Base-by-base conservation (phyloP, 129 eudicot genomes). In the Arctium minus region DNA sequence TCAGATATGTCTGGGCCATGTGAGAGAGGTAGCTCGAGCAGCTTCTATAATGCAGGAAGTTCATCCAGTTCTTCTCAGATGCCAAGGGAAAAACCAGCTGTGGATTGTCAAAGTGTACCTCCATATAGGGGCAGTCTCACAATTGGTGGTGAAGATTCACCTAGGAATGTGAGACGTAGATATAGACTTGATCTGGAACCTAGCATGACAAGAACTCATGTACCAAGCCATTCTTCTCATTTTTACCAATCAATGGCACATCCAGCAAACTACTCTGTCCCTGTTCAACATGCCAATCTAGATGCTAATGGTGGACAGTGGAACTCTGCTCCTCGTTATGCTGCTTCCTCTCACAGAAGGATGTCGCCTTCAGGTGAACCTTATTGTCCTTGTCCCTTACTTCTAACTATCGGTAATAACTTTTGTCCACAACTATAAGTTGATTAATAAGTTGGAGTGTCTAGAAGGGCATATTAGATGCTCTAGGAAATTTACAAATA, bases 21-120 rank as follows among this genome's bases (percentile, higher is more conserved):
- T 10, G 88, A 80, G 60, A 39, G 81, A 70, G 88, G 82, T 75
- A 79, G 88, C 76, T 36, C 84, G 27, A 82, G 83, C 76, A 78
- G 78, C 44, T 79, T 83, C 46, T 89, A 82, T 70, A 60, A 74
- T 70, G 89, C 75, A 31, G 92, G 88, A 76, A 86, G 90, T 39
- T 89, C 92, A n/a, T 89, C 90, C 17, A 50, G 92, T 67, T 86
- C 88, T 60, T 85, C 90, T 79, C 90, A 86, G 67, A 75, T 76
- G 32, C 88, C 78, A 32, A 40, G 65, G 38, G 90, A 87, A 53
- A 89, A 87, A 60, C 81, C 87, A 31, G 44, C 62, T 37, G 46
- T 78, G 32, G 92, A 88, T 80, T 83, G 73, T 77, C 84, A 80
- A 32, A 70, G 87, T 81, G 74, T 56, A 38, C 88, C 88, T 79